Percentiles rank a stretch among this genome's conserved stretches.
Conservation (phyloP, 2,329 filamentous ascomycete genomes). For the Ceratocystis albifundus region DNA sequence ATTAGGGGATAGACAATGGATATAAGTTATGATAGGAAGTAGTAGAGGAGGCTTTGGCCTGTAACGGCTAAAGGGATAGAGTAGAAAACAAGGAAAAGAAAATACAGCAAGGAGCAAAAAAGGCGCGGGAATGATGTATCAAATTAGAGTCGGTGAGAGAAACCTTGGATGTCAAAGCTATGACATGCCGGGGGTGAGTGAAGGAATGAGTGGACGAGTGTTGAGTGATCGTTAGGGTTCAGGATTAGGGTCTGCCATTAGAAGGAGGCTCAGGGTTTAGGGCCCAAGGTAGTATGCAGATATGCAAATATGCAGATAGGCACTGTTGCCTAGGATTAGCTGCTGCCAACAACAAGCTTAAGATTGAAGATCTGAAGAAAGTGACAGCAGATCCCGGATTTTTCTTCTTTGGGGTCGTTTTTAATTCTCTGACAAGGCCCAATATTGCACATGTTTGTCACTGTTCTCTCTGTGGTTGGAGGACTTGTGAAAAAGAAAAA, state of each 20-base stretch:
- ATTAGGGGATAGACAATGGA: not conserved
- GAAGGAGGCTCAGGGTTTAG: not conserved
- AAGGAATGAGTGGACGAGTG: not conserved
- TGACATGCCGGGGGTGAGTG: not conserved
- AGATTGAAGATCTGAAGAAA: not conserved
- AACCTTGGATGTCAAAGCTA: not conserved
- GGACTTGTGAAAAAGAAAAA: not conserved
- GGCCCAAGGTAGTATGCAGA: not conserved
- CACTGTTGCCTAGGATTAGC: not conserved
- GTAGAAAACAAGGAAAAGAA: not conserved
- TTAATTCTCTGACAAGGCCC: not conserved
- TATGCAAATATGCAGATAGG: not conserved
- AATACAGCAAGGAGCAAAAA: not conserved
- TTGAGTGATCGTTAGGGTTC: not conserved
- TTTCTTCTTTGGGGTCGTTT: not conserved
- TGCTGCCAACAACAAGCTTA: not conserved
- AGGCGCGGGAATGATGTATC: not conserved
- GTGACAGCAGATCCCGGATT: not conserved
- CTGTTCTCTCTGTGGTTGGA: not conserved
- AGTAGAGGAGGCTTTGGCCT: not conserved
- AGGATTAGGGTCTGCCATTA: not conserved
- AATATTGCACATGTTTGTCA: no score
- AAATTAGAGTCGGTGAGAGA: slow-evolving; percentile 2
- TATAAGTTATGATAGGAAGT: not conserved
- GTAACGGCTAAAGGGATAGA: not conserved